Evolutionary conservation across 2,329 filamentous ascomycete species (phyloP).

Genomic region (Colletotrichum salicis): DNA sequence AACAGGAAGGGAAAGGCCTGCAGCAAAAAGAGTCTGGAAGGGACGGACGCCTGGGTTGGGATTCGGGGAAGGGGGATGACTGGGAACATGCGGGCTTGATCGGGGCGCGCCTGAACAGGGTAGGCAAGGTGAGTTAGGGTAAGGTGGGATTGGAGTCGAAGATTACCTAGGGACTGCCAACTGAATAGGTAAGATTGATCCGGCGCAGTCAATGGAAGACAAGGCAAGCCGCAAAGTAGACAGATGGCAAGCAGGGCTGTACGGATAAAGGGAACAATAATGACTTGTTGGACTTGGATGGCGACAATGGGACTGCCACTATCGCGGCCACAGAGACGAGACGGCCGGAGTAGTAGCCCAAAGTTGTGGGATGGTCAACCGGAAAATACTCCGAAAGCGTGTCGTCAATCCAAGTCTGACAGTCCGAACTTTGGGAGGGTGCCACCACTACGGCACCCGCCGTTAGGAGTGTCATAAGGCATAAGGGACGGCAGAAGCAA

Average conservation of each 20-base stretch:
- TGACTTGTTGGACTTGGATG: neutral
- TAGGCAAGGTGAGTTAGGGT: neutral
- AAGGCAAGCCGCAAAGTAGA: no score
- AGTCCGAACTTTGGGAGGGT: neutral
- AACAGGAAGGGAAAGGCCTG: conserved; percentile 23
- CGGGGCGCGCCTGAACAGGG: conserved; percentile 4
- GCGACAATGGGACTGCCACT: neutral
- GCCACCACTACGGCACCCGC: neutral
- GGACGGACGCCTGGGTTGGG: neutral
- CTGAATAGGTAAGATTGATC: no score
- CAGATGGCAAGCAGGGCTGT: no score
- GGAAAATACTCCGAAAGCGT: neutral
- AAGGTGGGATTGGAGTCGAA: neutral
- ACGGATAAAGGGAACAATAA: no score
- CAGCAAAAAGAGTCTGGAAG: conserved; percentile 3
- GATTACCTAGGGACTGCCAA: neutral
- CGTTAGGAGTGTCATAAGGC: neutral
- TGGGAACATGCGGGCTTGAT: conserved; percentile 18
- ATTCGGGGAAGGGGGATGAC: neutral
- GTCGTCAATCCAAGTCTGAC: neutral
- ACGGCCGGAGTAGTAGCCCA: neutral
- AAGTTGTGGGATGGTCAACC: neutral
- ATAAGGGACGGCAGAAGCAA: neutral
- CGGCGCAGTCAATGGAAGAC: no score
- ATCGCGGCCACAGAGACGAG: neutral